phyloP scores from a whole-genome alignment of 768 basidiomycete species.

The Lanmaoa rubissima region DNA sequence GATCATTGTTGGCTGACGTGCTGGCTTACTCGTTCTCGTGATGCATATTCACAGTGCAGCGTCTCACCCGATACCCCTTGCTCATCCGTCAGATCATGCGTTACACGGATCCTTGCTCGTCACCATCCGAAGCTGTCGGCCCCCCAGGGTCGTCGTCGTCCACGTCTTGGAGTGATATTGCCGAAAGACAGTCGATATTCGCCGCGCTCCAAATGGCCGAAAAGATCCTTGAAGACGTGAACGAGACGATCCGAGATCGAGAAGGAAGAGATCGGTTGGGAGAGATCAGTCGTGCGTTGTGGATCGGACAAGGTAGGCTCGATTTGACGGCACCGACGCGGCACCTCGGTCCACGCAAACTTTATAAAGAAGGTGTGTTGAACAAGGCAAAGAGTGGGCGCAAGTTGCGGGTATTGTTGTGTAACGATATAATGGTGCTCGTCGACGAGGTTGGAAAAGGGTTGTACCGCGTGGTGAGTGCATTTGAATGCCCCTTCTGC shows the following conservation, averaged over 20 bases:
- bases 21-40: not conserved
- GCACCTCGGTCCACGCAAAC: conserved; percentile 72
- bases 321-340: conserved; percentile 91
- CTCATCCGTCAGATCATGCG: conserved; percentile 82
- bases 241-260: conserved; percentile 83
- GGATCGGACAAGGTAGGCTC: conserved; percentile 85
- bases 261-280: conserved; percentile 78
- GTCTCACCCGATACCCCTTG: conserved; percentile 91
- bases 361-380: conserved; percentile 77
- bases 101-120: conserved; percentile 58
- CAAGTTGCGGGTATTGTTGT: conserved; percentile 74
- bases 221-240: conserved; percentile 73
- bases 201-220: conserved; percentile 64
- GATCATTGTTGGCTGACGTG: not conserved
- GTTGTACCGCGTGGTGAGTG: conserved; percentile 79
- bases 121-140: conserved; percentile 12
- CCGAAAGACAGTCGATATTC: conserved; percentile 57
- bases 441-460: conserved; percentile 69
- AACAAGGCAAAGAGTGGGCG: conserved; percentile 83
- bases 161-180: conserved; percentile 16
- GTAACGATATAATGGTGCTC: conserved; percentile 86
- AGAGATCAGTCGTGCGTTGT: conserved; percentile 73
- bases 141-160: not conserved
- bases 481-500: not conserved
- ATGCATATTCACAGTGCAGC: conserved; percentile 66